These are phyloP conservation scores for Colletotrichum aenigma DNA, from an alignment of 2,329 filamentous ascomycete species.

Conservation along the genomic window DNA sequence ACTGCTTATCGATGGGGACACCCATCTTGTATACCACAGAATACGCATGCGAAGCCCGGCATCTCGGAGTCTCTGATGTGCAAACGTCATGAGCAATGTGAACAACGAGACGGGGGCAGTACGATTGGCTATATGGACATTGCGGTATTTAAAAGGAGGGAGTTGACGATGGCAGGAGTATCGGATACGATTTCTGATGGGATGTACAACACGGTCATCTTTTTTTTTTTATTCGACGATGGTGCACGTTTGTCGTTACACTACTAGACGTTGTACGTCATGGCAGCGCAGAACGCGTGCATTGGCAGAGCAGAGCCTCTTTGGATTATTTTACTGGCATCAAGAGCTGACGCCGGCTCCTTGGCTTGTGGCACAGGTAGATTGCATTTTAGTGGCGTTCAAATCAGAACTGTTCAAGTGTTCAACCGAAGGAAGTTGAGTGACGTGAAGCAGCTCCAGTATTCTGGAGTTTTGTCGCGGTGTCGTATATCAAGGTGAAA, in stretches of 20 bases:
- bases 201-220: conserved; percentile 1
- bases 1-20: conserved; percentile 4
- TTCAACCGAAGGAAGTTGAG: neutral
- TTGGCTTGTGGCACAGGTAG: neutral
- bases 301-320: neutral
- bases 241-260: neutral
- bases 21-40: conserved; percentile 18
- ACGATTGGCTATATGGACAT: neutral
- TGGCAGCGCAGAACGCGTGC: neutral
- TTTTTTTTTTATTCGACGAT: neutral
- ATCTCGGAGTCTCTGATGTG: conserved; percentile 1
- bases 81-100: conserved; percentile 5
- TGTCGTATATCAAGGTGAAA: neutral
- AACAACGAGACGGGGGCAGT: neutral
- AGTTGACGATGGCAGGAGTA: conserved; percentile 15
- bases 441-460: neutral
- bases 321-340: neutral
- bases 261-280: neutral
- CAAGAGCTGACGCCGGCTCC: conserved; percentile 2
- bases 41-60: conserved; percentile 2
- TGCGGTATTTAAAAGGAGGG: conserved; percentile 1
- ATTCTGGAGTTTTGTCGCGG: neutral
- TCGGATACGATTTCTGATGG: neutral
- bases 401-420: neutral
- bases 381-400: neutral